Evolutionary conservation across 163 green algal species (phyloP), one percentile per base, ranked within the genome.

Genomic region (Scenedesmus sp.): DNA sequence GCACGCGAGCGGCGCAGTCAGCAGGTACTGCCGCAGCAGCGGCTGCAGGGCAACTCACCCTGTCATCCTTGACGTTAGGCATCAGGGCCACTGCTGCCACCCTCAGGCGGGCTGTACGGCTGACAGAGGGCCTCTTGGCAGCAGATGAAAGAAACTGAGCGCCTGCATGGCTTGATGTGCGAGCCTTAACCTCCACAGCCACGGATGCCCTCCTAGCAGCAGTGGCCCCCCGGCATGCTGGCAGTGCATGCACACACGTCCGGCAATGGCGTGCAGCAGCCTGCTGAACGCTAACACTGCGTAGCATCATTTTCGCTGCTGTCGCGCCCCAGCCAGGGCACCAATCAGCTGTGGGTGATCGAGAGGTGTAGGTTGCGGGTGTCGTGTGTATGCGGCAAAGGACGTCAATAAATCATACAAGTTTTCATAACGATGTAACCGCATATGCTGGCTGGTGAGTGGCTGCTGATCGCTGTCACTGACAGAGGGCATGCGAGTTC

Each of bases 21-120:
- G 20, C 40, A n/a, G 12, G 24, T 49, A 15, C 51, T 24, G 33
- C 4, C 83, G 84, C 65, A 33, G 40, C 35, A 12, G 42, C 6
- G 33, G 13, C 37, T 85, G 65, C 87, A 96, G 93, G 83, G 96
- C 97, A 15, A 97, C 96, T 5, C 12, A 97, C 94, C 33, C 95
- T 95, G 40, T 94, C 90, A 61, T 97, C 96, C 0, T 40, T 88
- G 1, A 72, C 56, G 30, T 83, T 87, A 46, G 88, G 92, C 65
- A 91, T 84, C 56, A 93, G 81, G 3, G 88, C 82, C 13, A 88
- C 53, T 40, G 91, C 81, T 49, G 61, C 26, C 5, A 94, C 91
- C 5, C 43, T 78, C 44, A 76, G 65, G 24, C n/a, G 89, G 83
- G 65, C 30, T 20, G 16, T 13, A 68, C 82, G 82, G 46, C 53